phyloP scores from a whole-genome alignment of 176 grass and related monocot species.

The Paspalum vaginatum region DNA sequence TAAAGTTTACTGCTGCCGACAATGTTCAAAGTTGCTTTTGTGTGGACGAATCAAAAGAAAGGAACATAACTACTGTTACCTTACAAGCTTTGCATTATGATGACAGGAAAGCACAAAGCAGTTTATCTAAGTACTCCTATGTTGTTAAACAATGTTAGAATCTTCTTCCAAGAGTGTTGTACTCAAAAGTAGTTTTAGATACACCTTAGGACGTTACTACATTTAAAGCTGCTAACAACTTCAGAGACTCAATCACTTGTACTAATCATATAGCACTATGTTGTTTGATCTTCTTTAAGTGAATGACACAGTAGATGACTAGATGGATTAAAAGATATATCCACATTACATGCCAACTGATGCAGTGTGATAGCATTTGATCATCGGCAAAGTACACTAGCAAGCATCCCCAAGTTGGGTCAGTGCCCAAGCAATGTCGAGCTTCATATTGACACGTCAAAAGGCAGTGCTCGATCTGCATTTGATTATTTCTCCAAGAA shows the following conservation, averaged over 20 bases:
- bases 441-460: constrained; percentile 61
- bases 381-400: constrained; percentile 62
- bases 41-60: constrained; percentile 30
- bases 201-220: neutral
- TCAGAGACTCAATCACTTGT: neutral
- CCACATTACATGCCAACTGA: constrained; percentile 14
- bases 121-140: no score
- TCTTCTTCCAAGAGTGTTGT: no score
- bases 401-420: constrained; percentile 53
- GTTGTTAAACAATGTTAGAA: no score
- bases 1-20: neutral
- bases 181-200: no score
- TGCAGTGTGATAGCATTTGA: constrained; percentile 88
- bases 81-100: constrained; percentile 5
- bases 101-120: neutral
- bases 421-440: constrained; percentile 66
- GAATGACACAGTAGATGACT: neutral
- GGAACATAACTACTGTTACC: constrained; percentile 6
- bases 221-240: neutral
- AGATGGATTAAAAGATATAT: neutral
- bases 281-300: neutral
- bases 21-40: constrained; percentile 11
- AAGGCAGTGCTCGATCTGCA: constrained; percentile 61
- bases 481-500: constrained; percentile 79
- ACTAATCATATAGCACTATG: neutral